phyloP scores from a whole-genome alignment of 352 stramenopile species.

The Pilasporangium apinafurcum region DNA sequence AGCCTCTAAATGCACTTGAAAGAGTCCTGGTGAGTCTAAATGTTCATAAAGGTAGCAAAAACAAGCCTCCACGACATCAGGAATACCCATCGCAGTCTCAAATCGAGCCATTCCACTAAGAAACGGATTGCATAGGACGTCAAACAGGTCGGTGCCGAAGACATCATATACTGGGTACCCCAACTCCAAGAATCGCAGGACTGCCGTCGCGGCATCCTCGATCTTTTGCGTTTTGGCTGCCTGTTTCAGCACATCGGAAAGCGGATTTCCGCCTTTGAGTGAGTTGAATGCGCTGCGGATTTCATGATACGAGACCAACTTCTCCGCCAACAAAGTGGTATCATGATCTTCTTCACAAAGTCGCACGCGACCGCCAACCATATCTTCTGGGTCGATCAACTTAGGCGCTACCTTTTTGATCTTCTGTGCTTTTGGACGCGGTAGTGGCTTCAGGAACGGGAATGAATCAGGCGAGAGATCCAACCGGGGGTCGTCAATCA shows the following conservation, averaged over 20 bases:
- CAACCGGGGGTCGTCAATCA: constrained; percentile 68
- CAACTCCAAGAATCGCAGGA: constrained; percentile 80
- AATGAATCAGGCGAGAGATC: constrained; percentile 56
- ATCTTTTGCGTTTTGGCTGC: constrained; percentile 53
- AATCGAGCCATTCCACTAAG: constrained; percentile 81
- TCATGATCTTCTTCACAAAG: constrained; percentile 63
- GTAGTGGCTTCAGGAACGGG: constrained; percentile 65
- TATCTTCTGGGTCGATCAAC: constrained; percentile 81
- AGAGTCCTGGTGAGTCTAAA: constrained; percentile 66
- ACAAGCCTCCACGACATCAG: constrained; percentile 72
- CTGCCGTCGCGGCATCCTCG: constrained; percentile 60
- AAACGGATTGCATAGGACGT: constrained; percentile 82
- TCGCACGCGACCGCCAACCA: constrained; percentile 64
- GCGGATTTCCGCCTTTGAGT: constrained; percentile 62
- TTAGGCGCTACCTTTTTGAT: constrained; percentile 47
- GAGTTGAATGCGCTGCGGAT: constrained; percentile 66
- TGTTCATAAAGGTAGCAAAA: constrained; percentile 78
- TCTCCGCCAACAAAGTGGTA: constrained; percentile 58
- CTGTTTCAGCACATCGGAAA: constrained; percentile 63
- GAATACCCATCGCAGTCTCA: constrained; percentile 75
- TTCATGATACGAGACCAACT: constrained; percentile 74
- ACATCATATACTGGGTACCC: constrained; percentile 83
- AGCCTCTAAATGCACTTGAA: constrained; percentile 73
- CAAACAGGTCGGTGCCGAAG: constrained; percentile 62
- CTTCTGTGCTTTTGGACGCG: constrained; percentile 38